Conservation (phyloP, 2,329 filamentous ascomycete species). For the Ustilaginoidea virens region DNA sequence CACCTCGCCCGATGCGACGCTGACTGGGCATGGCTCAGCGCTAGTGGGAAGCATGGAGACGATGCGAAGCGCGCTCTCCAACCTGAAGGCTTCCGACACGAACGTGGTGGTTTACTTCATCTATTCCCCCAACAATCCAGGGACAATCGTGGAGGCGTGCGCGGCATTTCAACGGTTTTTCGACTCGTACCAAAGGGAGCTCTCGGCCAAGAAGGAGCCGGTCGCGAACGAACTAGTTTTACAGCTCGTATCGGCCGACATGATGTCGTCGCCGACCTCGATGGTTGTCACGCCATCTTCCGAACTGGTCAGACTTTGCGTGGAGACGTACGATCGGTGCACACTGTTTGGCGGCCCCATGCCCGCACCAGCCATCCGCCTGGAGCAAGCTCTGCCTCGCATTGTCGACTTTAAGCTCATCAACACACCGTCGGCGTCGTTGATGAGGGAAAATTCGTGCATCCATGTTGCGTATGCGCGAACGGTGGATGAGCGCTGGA, state of each 20-base stretch:
- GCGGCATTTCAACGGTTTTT: conserved; percentile 59
- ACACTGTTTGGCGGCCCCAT: conserved; percentile 38
- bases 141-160: conserved; percentile 54
- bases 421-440: conserved; percentile 50
- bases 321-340: conserved; percentile 68
- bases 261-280: conserved; percentile 47
- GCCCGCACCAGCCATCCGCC: conserved; percentile 54
- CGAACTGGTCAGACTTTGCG: conserved; percentile 47
- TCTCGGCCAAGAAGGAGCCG: conserved; percentile 24
- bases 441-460: conserved; percentile 64
- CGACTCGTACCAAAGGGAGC: conserved; percentile 35
- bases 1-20: conserved; percentile 23
- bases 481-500: conserved; percentile 62
- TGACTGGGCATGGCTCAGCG: conserved; percentile 27
- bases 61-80: conserved; percentile 29
- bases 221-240: conserved; percentile 53
- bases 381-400: conserved; percentile 55
- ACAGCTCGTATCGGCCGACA: conserved; percentile 55
- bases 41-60: conserved; percentile 32
- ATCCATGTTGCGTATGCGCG: conserved; percentile 68
- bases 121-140: conserved; percentile 47
- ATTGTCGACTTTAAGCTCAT: conserved; percentile 62
- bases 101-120: conserved; percentile 67
- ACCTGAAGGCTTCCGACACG: conserved; percentile 26
- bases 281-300: conserved; percentile 46